A percentile compares a stretch with the other conserved stretches of the same genome.
phyloP scores from a whole-genome alignment of 169 alveolate genomes.

The Plasmodium cynomolgi region DNA sequence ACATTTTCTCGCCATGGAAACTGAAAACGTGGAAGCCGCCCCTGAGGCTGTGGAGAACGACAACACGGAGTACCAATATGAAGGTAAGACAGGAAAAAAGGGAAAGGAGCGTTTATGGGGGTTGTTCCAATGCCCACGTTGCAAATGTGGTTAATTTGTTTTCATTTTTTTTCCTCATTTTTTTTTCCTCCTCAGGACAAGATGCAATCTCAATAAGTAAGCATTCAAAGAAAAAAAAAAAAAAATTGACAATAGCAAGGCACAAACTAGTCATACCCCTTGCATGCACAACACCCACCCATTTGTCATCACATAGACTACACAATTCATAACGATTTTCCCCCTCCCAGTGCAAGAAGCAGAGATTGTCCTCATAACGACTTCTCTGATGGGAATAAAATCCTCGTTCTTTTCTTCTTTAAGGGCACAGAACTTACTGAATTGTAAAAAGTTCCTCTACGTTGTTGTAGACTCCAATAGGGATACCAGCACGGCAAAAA shows the following conservation, averaged over 20 bases:
- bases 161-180: not conserved
- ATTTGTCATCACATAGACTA: not conserved
- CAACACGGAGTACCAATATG: not conserved
- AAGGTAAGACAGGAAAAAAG: conserved; percentile 26
- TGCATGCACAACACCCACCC: not conserved
- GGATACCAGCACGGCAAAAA: conserved; percentile 88
- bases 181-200: conserved; percentile 23
- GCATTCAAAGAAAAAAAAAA: conserved; percentile 2
- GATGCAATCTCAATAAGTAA: conserved; percentile 13
- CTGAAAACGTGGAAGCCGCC: conserved; percentile 26
- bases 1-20: conserved; percentile 20
- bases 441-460: conserved; percentile 90
- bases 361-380: conserved; percentile 87
- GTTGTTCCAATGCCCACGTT: not conserved
- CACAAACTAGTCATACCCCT: not conserved
- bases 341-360: conserved; percentile 78
- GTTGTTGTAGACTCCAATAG: conserved; percentile 89
- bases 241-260: not conserved
- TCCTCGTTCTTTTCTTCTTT: conserved; percentile 86
- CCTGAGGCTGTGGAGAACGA: conserved; percentile 2
- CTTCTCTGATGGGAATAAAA: conserved; percentile 88
- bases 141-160: not conserved
- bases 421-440: conserved; percentile 87
- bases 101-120: not conserved
- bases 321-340: not conserved